Base-by-base conservation (phyloP, 495 filamentous ascomycete genomes). In the Aspergillus coremiiformis region DNA sequence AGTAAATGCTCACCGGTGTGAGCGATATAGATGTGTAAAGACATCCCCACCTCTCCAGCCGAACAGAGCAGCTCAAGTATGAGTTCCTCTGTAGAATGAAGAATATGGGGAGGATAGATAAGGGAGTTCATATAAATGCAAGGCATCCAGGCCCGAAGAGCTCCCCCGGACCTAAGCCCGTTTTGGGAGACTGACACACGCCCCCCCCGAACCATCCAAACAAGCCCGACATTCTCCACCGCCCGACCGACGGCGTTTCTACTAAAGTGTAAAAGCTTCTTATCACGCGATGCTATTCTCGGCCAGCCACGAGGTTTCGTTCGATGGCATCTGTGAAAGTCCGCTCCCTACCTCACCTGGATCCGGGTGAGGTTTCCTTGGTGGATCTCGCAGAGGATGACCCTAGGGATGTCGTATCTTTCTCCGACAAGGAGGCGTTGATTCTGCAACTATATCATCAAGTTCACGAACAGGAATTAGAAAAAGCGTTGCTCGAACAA, bases 1-100 rank as follows among this genome's bases (percentile, higher is more conserved):
- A 79, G 75, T 64, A 90, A 77, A 72, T 84, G 84, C 75, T 89
- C 83, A 75, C 90, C 90, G 60, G 85, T 86, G 75, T 93, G 90
- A 75, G 88, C 90, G 53, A 93, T 81, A 69, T 86, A 86, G 68
- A 96, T 82, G 68, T 89, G 80, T 65, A 88, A 74, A 71, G 84
- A 84, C 81, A 90, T 90, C 58, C 66, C 69, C 69, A 66, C 66
- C 67, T 63, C 70, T 62, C 69, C 59, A 63, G 54, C 58, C 57
- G 68, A 67, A 62, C 60, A 51, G 42, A 51, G 56, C 54, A 59
- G 64, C 64, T 60, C 60, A 51, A 49, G n/a, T n/a, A n/a, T n/a
- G 51, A 55, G 56, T 54, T 47, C 7, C 17, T 41, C 12, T 51
- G 46, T 45, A 44, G 23, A 32, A 44, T 29, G 54, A 57, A 58